Conservation (phyloP, 73 alveolate species). For the Stentor roeselii region DNA sequence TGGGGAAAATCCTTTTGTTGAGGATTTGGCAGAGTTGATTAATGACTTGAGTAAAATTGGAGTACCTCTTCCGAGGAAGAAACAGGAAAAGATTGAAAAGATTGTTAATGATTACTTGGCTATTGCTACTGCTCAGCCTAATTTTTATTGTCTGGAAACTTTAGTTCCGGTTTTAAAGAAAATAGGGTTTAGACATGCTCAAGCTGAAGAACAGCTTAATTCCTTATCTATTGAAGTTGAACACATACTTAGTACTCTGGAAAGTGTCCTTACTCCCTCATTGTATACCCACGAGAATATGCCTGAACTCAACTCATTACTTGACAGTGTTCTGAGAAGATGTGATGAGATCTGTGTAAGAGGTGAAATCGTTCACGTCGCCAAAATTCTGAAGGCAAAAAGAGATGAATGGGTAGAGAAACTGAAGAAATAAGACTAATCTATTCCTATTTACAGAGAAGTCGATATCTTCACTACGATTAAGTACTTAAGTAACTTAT, state of each 20-base stretch:
- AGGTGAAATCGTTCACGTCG: neutral
- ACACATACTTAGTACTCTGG: neutral
- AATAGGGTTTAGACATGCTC: neutral
- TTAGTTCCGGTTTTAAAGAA: neutral
- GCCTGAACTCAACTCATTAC: neutral
- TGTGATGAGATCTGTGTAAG: neutral
- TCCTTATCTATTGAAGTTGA: neutral
- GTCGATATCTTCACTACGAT: too few species aligned
- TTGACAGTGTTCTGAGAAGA: constrained; percentile 7
- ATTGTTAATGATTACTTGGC: neutral
- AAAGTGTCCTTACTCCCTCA: neutral
- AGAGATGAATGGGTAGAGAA: neutral
- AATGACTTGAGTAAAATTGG: neutral
- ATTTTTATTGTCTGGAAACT: neutral
- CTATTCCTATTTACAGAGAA: too few species aligned
- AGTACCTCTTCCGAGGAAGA: neutral
- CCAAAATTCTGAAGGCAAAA: neutral
- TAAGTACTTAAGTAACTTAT: too few species aligned
- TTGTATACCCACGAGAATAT: constrained; percentile 14
- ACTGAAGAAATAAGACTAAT: too few species aligned
- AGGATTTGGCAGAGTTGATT: neutral
- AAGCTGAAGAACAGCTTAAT: neutral
- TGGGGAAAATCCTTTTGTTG: neutral
- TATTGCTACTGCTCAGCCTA: neutral
- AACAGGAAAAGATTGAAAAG: neutral